Evolutionary conservation across 2,329 filamentous ascomycete species (phyloP).

Genomic region (Bipolaris zeicola): DNA sequence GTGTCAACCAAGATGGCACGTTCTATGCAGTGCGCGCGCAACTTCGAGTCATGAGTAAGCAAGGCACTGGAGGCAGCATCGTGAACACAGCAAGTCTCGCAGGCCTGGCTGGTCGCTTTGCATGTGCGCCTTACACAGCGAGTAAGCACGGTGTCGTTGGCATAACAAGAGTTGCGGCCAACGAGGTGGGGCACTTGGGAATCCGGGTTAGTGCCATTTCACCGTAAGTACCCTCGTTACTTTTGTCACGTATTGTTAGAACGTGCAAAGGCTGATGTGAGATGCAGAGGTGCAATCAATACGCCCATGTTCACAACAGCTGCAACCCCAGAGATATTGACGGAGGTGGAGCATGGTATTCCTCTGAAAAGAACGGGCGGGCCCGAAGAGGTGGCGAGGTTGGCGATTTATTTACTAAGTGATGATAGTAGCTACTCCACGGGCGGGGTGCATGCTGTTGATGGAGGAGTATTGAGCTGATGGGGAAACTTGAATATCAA

Average conservation of each 20-base stretch:
- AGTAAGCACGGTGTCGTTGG: conserved; percentile 49
- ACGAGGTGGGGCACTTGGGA: conserved; percentile 41
- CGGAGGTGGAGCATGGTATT: too few relatives aligned
- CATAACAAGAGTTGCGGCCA: conserved; percentile 44
- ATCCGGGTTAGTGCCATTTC: conserved; percentile 29
- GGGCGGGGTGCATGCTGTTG: conserved; percentile 50
- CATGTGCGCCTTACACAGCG: conserved; percentile 40
- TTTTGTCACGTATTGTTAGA: not conserved
- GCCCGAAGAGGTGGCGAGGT: conserved; percentile 47
- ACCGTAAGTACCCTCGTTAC: not conserved
- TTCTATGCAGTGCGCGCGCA: conserved; percentile 38
- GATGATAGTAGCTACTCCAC: conserved; percentile 54
- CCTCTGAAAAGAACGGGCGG: not conserved
- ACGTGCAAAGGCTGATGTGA: not conserved
- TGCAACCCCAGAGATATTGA: too few relatives aligned
- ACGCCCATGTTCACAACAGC: not conserved
- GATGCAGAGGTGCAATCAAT: not conserved
- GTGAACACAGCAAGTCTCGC: conserved; percentile 45
- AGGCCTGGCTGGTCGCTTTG: conserved; percentile 53
- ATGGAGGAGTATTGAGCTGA: conserved; percentile 25
- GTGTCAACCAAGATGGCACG: conserved; percentile 49
- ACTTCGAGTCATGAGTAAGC: conserved; percentile 33
- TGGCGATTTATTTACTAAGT: conserved; percentile 53
- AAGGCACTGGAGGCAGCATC: not conserved
- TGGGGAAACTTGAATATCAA: not conserved